Base-by-base conservation (phyloP, 352 stramenopile genomes). In the Globisporangium irregulare region DNA sequence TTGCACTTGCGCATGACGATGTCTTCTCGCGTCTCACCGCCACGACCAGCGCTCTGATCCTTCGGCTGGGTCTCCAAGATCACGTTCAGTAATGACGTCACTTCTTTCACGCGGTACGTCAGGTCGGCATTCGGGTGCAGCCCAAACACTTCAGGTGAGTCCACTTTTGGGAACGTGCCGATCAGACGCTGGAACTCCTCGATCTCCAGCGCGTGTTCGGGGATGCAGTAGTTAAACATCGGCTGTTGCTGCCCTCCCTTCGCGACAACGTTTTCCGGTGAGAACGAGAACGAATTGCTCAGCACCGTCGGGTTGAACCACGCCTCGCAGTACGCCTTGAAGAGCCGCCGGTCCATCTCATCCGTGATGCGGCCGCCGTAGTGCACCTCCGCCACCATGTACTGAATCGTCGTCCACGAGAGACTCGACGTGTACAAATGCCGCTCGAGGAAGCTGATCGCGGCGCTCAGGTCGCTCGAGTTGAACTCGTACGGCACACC, bases 351-450 rank as follows among this genome's bases (percentile, higher is more conserved):
- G 58, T 95, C 87, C 67, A 91, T 76, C 54, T 95, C 82, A 61
- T 93, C 87, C 20, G 84, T 93, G 69, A 95, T 92, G 20, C 82
- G 80, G 53, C 87, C 87, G 51, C 87, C 87, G 55, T 95, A 95
- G 64, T 95, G 83, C 41, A 93, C 84, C 59, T 95, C 87, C 0
- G 83, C 84, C 24, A 92, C 76, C 83, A 95, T 92, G 66, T 93
- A 95, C 72, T 92, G 85, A 36, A 95, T 70, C 14, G 87, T 93
- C 0, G 73, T 70, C 87, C 85, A 94, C 29, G 78, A 89, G 10
- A 86, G 66, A 3, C 66, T 77, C 8, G 75, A 86, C 10, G 80
- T 77, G 71, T 90, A 91, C 65, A 93, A 68, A 72, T 92, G 83
- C 2, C 78, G 83, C 69, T 93, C 85, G 34, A 93, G 68, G 66